Evolutionary conservation across 108 stramenopile species (phyloP).

Genomic region (Nitzschia sp.): DNA sequence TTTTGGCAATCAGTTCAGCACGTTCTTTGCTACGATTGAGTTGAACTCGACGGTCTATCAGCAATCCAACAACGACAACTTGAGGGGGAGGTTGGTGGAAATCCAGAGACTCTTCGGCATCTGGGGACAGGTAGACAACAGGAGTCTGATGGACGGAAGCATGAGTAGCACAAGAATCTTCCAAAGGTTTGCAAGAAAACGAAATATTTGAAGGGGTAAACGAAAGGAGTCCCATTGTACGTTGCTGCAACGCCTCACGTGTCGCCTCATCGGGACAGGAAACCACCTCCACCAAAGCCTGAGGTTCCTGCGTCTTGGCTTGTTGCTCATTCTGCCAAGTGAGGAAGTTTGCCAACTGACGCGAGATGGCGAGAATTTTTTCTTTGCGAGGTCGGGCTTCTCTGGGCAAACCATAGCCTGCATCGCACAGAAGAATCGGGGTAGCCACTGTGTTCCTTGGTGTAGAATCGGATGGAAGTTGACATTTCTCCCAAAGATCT

Average conservation of each 20-base stretch:
- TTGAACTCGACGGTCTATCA: conserved; percentile 77
- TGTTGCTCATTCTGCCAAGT: conserved; percentile 48
- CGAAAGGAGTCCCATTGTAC: conserved; percentile 17
- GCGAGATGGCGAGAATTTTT: conserved; percentile 65
- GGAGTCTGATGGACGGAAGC: not conserved
- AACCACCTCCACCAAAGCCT: conserved; percentile 27
- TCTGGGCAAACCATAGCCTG: conserved; percentile 78
- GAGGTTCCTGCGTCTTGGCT: not conserved
- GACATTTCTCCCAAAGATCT: no score
- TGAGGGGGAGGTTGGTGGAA: conserved; percentile 43
- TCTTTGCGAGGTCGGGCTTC: conserved; percentile 70
- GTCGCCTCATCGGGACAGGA: conserved; percentile 37
- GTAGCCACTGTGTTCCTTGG: not conserved
- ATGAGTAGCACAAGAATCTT: conserved; percentile 20
- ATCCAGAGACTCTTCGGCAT: conserved; percentile 57
- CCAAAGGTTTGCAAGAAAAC: conserved; percentile 35
- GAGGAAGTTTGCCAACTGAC: conserved; percentile 72
- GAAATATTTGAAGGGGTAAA: conserved; percentile 25
- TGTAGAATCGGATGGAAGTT: no score
- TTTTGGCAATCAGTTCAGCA: conserved; percentile 33
- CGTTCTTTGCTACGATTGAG: conserved; percentile 58
- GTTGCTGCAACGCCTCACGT: conserved; percentile 41
- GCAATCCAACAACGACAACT: conserved; percentile 67
- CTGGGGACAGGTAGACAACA: conserved; percentile 74
- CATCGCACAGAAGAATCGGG: conserved; percentile 59